Conservation (phyloP, 805 yeast genomes). For the Blastobotrys parvus region DNA sequence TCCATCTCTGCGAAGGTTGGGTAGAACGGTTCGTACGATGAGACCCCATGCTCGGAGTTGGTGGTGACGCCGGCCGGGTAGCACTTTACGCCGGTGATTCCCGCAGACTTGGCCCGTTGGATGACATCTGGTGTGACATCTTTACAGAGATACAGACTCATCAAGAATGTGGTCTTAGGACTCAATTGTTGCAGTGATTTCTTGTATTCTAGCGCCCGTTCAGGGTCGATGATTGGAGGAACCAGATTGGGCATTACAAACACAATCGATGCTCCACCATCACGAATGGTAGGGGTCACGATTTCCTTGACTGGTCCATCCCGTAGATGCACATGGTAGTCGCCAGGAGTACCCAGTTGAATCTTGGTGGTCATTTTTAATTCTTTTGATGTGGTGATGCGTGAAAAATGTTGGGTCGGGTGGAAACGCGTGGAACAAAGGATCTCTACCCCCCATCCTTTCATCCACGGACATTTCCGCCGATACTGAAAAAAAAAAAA, state of each 20-base stretch:
- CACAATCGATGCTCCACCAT: slow-evolving; percentile 87
- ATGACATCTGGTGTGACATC: slow-evolving; percentile 82
- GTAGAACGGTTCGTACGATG: slow-evolving; percentile 80
- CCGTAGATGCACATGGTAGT: slow-evolving; percentile 93
- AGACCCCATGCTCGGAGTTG: slow-evolving; percentile 83
- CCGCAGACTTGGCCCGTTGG: slow-evolving; percentile 60
- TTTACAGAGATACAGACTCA: slow-evolving; percentile 78
- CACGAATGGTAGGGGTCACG: slow-evolving; percentile 79
- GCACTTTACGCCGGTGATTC: slow-evolving; percentile 84
- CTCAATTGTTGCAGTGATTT: slow-evolving; percentile 51
- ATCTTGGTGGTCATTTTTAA: slow-evolving; percentile 9
- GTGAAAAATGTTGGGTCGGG: not conserved
- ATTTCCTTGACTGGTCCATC: slow-evolving; percentile 90
- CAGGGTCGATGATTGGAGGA: slow-evolving; percentile 82
- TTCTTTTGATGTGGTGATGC: not conserved
- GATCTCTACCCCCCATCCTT: not conserved
- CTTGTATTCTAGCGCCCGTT: slow-evolving; percentile 64
- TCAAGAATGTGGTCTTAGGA: slow-evolving; percentile 78
- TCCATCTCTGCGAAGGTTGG: slow-evolving; percentile 89
- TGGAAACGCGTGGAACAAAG: too few relatives aligned
- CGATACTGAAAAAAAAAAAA: not conserved
- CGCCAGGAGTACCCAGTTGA: slow-evolving; percentile 37
- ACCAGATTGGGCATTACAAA: slow-evolving; percentile 94
- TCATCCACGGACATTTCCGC: not conserved
- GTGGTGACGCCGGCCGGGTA: slow-evolving; percentile 99